phyloP scores from a whole-genome alignment of 805 yeast species.

The Sugiyamaella smithiae region DNA sequence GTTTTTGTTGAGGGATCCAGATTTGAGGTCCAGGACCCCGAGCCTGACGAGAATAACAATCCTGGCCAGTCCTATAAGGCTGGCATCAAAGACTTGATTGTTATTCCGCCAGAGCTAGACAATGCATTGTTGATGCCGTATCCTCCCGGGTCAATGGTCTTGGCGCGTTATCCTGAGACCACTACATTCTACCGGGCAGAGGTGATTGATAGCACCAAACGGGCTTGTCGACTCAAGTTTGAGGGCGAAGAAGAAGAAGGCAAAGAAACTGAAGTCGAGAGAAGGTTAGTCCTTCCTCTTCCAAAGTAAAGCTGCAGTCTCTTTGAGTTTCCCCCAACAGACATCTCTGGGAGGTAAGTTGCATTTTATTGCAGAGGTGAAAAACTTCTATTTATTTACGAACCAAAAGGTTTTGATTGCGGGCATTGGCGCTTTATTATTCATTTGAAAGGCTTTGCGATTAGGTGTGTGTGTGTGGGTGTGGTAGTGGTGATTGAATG shows the following conservation, averaged over 20 bases:
- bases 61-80: constrained; percentile 86
- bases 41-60: constrained; percentile 90
- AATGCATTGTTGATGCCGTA: constrained; percentile 41
- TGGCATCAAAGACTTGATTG: constrained; percentile 76
- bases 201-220: constrained; percentile 64
- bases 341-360: no score
- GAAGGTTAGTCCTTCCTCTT: constrained; percentile 63
- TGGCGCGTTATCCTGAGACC: constrained; percentile 95
- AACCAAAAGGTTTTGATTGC: no score
- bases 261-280: constrained; percentile 89
- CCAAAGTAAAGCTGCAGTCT: constrained; percentile 23
- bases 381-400: no score
- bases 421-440: no score
- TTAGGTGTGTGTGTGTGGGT: no score
- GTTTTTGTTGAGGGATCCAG: constrained; percentile 70
- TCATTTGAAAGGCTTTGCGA: no score
- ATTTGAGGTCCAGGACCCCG: constrained; percentile 95
- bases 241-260: constrained; percentile 98
- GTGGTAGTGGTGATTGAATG: no score
- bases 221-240: constrained; percentile 77
- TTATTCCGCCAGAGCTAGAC: constrained; percentile 47
- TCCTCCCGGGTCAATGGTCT: constrained; percentile 74
- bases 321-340: no score
- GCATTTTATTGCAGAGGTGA: no score
- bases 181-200: constrained; percentile 96